Base-by-base conservation (phyloP, 208 protist genomes). In the Phytomonas sp. region DNA sequence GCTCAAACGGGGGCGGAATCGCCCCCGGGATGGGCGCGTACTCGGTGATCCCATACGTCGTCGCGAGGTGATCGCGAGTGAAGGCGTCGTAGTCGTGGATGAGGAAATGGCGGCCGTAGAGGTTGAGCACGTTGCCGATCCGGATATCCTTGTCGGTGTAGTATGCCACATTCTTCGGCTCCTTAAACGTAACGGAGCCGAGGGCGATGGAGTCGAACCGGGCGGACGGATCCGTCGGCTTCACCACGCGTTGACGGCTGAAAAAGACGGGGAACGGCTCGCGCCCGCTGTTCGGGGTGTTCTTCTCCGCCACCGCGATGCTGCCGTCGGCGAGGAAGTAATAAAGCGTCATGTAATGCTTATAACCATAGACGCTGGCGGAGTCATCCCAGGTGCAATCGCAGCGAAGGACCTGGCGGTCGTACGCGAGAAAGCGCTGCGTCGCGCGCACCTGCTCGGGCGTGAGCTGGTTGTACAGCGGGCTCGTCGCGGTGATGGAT, bases 251-350 rank as follows among this genome's bases (percentile, higher is more conserved):
- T 72, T 97, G 88, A 23, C 94, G 82, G 68, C 95, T 93, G 60
- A 99, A 88, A 81, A 99, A 98, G 40, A 83, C 86, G 59, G 97
- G 96, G 80, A 98, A 98, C 17, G 96, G 96, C 72, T 99, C 97
- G 60, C 96, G 89, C 8, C 98, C 98, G 65, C 87, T 96, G 91
- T 99, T 99, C 61, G 91, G 85, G 53, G 89, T 87, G 31, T 93
- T 82, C 77, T 94, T 93, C 87, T 99, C 97, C 32, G 98, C 84
- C 43, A 99, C 79, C 9, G 97, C 96, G 46, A 98, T 85, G 56
- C 93, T 98, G 74, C 97, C 95, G 81, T 99, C 98, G 40, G 93
- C 78, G 28, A 99, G 89, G 84, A 98, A 99, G 89, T 98, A 99
- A 73, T 99, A 96, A 30, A 99, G 92, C 31, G 95, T 98, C 26